Evolutionary conservation across 306 rosid species (phyloP).

Genomic region (Myrica gale): DNA sequence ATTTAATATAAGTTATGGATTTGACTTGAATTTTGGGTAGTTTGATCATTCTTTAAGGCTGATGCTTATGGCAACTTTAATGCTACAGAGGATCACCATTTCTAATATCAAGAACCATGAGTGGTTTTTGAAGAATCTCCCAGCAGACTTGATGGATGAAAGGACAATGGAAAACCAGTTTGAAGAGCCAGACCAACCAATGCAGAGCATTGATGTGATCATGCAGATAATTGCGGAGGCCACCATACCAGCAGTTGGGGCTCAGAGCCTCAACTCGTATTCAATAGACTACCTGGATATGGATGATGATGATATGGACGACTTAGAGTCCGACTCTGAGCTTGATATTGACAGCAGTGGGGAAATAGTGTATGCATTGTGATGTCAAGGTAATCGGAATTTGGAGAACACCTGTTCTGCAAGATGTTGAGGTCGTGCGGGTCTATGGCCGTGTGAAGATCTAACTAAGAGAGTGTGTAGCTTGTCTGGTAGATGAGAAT

Average conservation of each 20-base stretch:
- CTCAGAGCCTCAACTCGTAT: conserved; percentile 42
- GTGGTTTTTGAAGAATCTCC: conserved; percentile 87
- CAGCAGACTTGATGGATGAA: conserved; percentile 74
- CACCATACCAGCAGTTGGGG: conserved; percentile 75
- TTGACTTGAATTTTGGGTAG: conserved; percentile 15
- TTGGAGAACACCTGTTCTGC: conserved; percentile 12
- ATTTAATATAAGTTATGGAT: not conserved
- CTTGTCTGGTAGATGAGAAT: conserved; percentile 23
- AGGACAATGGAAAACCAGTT: conserved; percentile 55
- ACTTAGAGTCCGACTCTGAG: conserved; percentile 68
- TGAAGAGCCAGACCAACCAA: conserved; percentile 89
- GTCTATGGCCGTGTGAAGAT: conserved; percentile 14
- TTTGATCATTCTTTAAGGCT: conserved; percentile 2
- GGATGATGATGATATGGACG: conserved; percentile 69
- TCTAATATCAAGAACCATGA: conserved; percentile 74
- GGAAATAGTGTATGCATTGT: conserved; percentile 87
- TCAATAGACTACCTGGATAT: conserved; percentile 51
- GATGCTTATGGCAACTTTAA: conserved; percentile 23
- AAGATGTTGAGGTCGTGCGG: conserved; percentile 10
- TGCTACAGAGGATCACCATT: conserved; percentile 72
- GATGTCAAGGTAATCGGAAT: conserved; percentile 21
- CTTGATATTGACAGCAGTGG: conserved; percentile 92
- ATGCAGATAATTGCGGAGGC: conserved; percentile 97
- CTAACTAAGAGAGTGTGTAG: conserved; percentile 21
- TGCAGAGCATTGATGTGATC: conserved; percentile 73